Conservation (phyloP, 78 protist species). For the slime mould (Dictyostelium discoideum) region DNA sequence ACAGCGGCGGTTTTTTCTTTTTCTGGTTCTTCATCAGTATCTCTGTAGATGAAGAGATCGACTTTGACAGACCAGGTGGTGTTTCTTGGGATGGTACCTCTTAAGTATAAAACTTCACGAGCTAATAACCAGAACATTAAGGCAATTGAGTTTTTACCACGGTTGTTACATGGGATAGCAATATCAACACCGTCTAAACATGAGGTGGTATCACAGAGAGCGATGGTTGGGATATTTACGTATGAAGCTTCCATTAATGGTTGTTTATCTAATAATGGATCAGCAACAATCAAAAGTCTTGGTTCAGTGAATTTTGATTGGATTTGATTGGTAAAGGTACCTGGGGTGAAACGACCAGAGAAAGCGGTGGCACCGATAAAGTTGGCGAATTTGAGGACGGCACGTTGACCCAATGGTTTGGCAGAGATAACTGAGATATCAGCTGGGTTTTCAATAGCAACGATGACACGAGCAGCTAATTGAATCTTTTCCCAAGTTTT, state of each 20-base stretch:
- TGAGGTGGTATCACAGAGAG: constrained; percentile 99
- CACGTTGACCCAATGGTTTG: constrained; percentile 98
- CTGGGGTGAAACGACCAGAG: constrained; percentile 99
- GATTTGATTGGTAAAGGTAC: constrained; percentile 99
- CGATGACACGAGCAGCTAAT: constrained; percentile 99
- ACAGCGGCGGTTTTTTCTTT: constrained; percentile 37
- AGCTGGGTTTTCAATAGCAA: constrained; percentile 98
- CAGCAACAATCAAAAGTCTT: constrained; percentile 98
- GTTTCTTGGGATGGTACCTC: constrained; percentile 94
- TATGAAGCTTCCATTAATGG: constrained; percentile 97
- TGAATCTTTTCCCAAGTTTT: constrained; percentile 99
- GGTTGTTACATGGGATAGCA: constrained; percentile 99
- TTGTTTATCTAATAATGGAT: constrained; percentile 98
- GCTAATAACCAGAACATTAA: constrained; percentile 99
- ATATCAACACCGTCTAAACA: constrained; percentile 96
- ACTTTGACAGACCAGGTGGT: constrained; percentile 97
- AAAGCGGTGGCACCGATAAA: constrained; percentile 95
- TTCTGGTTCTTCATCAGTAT: constrained; percentile 65
- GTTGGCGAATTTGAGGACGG: constrained; percentile 98
- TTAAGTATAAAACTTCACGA: constrained; percentile 99
- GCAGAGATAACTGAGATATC: constrained; percentile 96
- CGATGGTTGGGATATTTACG: constrained; percentile 99
- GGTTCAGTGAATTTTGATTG: constrained; percentile 98
- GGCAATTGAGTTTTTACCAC: constrained; percentile 95
- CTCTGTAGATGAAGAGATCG: constrained; percentile 87